Conservation (phyloP, 768 basidiomycete species). For the Trametes gibbosa region DNA sequence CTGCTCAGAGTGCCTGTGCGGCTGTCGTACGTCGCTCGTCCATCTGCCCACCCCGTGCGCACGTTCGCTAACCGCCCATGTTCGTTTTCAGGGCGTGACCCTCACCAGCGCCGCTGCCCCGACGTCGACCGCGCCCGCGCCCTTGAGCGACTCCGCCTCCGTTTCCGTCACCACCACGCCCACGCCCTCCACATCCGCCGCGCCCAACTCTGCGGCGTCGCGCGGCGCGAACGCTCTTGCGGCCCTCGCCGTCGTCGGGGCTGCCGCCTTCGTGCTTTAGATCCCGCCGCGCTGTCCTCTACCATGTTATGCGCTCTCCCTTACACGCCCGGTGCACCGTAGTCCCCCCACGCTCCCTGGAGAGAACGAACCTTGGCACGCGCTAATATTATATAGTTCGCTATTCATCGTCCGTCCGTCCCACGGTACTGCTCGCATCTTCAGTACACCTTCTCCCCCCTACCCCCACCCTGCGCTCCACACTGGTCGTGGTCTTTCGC, state of each 20-base stretch:
- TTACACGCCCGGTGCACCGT: neutral
- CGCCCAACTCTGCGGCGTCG: conserved; percentile 25
- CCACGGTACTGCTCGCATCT: no score
- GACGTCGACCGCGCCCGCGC: conserved; percentile 15
- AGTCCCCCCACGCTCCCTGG: neutral
- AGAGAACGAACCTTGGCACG: conserved; percentile 11
- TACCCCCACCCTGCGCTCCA: no score
- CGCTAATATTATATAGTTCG: conserved; percentile 16
- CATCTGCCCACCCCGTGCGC: neutral
- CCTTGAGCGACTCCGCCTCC: neutral
- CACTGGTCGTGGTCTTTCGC: no score
- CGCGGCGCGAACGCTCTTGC: conserved; percentile 37
- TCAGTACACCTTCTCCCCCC: no score
- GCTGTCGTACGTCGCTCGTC: conserved; percentile 25
- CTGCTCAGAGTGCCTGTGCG: conserved; percentile 26
- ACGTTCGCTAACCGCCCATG: neutral
- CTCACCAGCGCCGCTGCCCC: conserved; percentile 35
- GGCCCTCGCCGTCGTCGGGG: conserved; percentile 42
- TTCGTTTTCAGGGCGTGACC: conserved; percentile 47
- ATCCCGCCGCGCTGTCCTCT: neutral
- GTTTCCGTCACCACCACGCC: conserved; percentile 3
- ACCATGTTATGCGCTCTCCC: neutral
- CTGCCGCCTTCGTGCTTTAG: conserved; percentile 47
- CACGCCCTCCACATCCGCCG: neutral
- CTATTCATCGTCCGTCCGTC: conserved; percentile 7